Percentiles rank a stretch among this genome's conserved stretches.
Evolutionary conservation across 192 early-diverging fungal genomes (phyloP).

Genomic region (Coemansia umbellata): DNA sequence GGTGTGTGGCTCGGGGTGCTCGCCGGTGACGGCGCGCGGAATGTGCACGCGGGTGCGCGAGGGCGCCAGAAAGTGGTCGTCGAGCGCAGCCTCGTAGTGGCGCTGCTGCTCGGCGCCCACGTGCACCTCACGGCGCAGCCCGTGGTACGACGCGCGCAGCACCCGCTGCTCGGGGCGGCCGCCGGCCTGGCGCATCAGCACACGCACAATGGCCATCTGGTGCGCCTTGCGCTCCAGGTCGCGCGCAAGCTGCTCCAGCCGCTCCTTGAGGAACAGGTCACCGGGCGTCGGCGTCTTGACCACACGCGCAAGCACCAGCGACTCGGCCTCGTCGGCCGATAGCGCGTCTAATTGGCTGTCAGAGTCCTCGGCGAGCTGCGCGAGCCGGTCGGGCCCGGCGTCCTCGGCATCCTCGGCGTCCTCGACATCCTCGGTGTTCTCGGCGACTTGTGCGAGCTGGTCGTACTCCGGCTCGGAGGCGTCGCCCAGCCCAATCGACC

Average conservation of each 20-base stretch:
- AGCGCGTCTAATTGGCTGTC: slow-evolving; percentile 6
- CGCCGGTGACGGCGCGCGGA: slow-evolving; percentile 22
- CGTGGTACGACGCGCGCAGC: slow-evolving; percentile 55
- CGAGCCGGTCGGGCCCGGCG: background rate
- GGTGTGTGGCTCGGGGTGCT: slow-evolving; percentile 9
- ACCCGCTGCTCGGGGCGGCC: slow-evolving; percentile 61
- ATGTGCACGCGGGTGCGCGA: slow-evolving; percentile 42
- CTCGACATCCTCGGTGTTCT: background rate
- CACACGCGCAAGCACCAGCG: slow-evolving; percentile 45
- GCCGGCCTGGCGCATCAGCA: slow-evolving; percentile 61
- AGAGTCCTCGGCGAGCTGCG: background rate
- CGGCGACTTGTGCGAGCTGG: background rate
- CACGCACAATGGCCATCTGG: slow-evolving; percentile 65
- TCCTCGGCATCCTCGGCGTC: background rate
- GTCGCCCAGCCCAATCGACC: slow-evolving; percentile 33
- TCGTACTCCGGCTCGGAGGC: background rate
- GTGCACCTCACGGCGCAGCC: slow-evolving; percentile 55
- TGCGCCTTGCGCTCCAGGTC: slow-evolving; percentile 56
- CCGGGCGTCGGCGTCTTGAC: slow-evolving; percentile 63
- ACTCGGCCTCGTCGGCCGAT: slow-evolving; percentile 33
- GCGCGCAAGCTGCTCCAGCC: slow-evolving; percentile 51
- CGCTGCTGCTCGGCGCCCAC: slow-evolving; percentile 60
- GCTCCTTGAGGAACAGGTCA: slow-evolving; percentile 60
- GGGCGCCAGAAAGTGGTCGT: slow-evolving; percentile 60
- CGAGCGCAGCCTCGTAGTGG: slow-evolving; percentile 56